These are phyloP conservation scores for Astrephomene gubernaculifera DNA, from an alignment of 139 green algal genomes.

Conservation along the genomic window DNA sequence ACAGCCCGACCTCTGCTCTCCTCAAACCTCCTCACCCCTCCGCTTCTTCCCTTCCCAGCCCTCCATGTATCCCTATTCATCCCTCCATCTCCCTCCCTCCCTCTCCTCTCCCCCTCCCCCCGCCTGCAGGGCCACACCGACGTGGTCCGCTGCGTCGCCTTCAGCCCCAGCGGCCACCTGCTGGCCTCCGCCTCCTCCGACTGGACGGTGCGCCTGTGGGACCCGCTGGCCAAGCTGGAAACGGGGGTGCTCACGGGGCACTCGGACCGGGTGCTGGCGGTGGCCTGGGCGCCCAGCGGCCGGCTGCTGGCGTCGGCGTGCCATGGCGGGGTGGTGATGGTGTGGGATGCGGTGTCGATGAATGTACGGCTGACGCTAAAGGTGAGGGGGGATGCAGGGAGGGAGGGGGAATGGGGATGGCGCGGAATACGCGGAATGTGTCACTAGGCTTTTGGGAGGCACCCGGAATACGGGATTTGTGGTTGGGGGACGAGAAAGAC, in stretches of 20 bases:
- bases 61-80: neutral
- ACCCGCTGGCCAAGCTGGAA: conserved; percentile 5
- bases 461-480: too few relatives aligned
- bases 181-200: conserved; percentile 42
- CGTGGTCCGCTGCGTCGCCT: conserved; percentile 37
- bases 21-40: too few relatives aligned
- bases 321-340: conserved; percentile 32
- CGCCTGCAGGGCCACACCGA: conserved; percentile 33
- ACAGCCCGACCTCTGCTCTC: neutral
- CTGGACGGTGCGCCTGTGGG: conserved; percentile 47
- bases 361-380: neutral
- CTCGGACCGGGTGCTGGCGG: conserved; percentile 39
- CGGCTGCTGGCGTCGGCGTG: conserved; percentile 36
- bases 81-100: neutral
- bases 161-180: conserved; percentile 39
- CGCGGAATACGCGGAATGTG: too few relatives aligned
- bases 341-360: conserved; percentile 42
- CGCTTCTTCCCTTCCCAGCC: neutral
- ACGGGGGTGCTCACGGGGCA: conserved; percentile 37
- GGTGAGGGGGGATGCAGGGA: too few relatives aligned
- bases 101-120: neutral
- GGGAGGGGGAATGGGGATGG: too few relatives aligned
- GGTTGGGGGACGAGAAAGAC: too few relatives aligned
- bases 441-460: too few relatives aligned
- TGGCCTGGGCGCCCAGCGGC: conserved; percentile 32